Evolutionary conservation across 2,329 filamentous ascomycete species (phyloP).

Genomic region (Pseudogymnoascus sp.): DNA sequence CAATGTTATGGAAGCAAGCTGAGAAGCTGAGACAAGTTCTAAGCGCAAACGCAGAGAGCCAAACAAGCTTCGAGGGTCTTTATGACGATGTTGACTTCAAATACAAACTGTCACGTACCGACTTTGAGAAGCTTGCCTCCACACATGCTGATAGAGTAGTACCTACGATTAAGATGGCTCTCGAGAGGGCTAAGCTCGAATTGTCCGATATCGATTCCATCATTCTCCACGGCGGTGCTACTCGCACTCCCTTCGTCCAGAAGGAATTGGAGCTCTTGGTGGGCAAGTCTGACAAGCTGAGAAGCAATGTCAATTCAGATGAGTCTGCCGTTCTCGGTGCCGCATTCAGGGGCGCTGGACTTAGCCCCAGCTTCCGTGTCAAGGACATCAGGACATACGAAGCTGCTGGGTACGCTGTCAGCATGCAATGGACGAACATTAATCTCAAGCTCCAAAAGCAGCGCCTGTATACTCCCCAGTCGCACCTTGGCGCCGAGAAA

Average conservation of each 20-base stretch:
- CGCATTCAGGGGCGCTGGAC: slow-evolving; percentile 82
- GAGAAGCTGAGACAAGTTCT: slow-evolving; percentile 80
- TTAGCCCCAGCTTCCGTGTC: slow-evolving; percentile 93
- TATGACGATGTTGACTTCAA: slow-evolving; percentile 90
- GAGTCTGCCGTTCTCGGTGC: slow-evolving; percentile 95
- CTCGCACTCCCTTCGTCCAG: slow-evolving; percentile 90
- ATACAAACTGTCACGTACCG: slow-evolving; percentile 72
- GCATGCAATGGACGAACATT: slow-evolving; percentile 63
- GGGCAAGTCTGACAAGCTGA: slow-evolving; percentile 67
- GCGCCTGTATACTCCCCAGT: slow-evolving; percentile 72
- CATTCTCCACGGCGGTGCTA: slow-evolving; percentile 85
- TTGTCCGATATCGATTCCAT: slow-evolving; percentile 75
- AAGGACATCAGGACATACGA: slow-evolving; percentile 91
- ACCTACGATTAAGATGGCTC: slow-evolving; percentile 61
- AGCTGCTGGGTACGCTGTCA: slow-evolving; percentile 61
- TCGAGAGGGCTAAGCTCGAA: slow-evolving; percentile 63
- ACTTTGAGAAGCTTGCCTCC: slow-evolving; percentile 72
- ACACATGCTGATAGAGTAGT: slow-evolving; percentile 60
- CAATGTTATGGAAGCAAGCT: slow-evolving; percentile 88
- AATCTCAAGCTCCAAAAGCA: slow-evolving; percentile 67
- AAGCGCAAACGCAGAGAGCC: slow-evolving; percentile 82
- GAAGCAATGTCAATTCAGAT: slow-evolving; percentile 92
- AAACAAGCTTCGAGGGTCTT: slow-evolving; percentile 74
- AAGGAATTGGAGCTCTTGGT: slow-evolving; percentile 71
- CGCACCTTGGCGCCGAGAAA: slow-evolving; percentile 69